A percentile compares a stretch with the other conserved stretches of the same genome.
These are phyloP conservation scores for Perkinsus olseni DNA, from an alignment of 169 alveolate species.

Conservation along the genomic window DNA sequence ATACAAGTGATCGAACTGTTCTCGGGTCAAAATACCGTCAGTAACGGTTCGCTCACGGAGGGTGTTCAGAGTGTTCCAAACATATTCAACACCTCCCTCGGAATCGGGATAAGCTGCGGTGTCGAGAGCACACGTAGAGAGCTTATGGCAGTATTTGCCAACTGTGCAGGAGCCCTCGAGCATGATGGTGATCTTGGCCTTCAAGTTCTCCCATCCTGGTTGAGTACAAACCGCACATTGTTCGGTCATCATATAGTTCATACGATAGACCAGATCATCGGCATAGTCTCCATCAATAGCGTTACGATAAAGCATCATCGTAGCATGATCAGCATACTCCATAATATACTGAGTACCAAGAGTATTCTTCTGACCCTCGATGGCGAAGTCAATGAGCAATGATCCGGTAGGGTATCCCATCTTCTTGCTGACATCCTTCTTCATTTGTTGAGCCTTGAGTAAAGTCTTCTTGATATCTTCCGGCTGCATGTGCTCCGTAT, in stretches of 20 bases:
- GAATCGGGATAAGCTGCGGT: not conserved
- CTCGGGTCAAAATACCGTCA: not conserved
- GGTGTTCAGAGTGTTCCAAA: not conserved
- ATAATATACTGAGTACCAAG: not conserved
- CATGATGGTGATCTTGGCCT: conserved; percentile 1
- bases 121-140: not conserved
- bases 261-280: not conserved
- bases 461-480: not conserved
- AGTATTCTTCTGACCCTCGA: not conserved
- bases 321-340: not conserved
- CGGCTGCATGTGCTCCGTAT: not conserved
- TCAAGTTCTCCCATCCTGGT: not conserved
- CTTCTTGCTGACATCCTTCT: not conserved
- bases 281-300: not conserved
- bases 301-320: not conserved
- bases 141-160: not conserved
- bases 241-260: not conserved
- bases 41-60: not conserved
- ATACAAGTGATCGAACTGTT: not conserved
- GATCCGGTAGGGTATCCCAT: not conserved
- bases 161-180: not conserved
- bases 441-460: not conserved
- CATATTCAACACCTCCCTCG: not conserved
- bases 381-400: not conserved
- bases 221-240: not conserved